Conservation (phyloP, 23 red algal species). For the Gracilaria domingensis region DNA sequence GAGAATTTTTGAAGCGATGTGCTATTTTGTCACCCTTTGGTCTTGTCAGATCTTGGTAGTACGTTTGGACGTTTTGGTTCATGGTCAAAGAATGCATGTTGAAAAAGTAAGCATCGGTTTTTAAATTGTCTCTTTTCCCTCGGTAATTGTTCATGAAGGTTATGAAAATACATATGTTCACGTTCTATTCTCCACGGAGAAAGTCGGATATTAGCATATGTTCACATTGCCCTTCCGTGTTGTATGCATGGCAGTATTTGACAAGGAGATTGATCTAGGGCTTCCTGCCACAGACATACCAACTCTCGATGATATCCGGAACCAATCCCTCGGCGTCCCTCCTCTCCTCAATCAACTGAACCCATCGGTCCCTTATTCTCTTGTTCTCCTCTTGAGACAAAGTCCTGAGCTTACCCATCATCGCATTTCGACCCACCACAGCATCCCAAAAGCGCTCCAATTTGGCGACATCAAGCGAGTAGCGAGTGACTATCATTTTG, state of each 20-base stretch:
- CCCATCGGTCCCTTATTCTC: slow-evolving; percentile 3
- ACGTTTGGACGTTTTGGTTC: too few relatives aligned
- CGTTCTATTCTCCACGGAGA: too few relatives aligned
- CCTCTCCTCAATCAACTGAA: slow-evolving; percentile 28
- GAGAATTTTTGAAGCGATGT: too few relatives aligned
- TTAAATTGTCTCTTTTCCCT: too few relatives aligned
- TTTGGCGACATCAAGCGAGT: slow-evolving; percentile 5
- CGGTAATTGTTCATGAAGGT: too few relatives aligned
- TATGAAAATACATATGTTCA: too few relatives aligned
- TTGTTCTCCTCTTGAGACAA: background rate
- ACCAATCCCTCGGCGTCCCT: slow-evolving; percentile 21
- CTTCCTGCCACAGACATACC: slow-evolving; percentile 54
- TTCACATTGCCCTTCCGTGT: background rate
- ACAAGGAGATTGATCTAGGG: slow-evolving; percentile 8
- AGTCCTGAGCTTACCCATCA: slow-evolving; percentile 1
- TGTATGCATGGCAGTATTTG: background rate
- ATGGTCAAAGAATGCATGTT: too few relatives aligned
- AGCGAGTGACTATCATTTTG: background rate
- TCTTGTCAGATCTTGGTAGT: too few relatives aligned
- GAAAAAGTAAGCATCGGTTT: too few relatives aligned
- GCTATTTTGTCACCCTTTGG: too few relatives aligned
- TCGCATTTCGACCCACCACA: slow-evolving; percentile 33
- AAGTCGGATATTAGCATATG: too few relatives aligned
- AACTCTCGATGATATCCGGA: slow-evolving; percentile 38
- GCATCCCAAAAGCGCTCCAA: slow-evolving; percentile 44